These are phyloP conservation scores for Knoxia roxburghii DNA, from an alignment of 257 asterid species.

Conservation along the genomic window DNA sequence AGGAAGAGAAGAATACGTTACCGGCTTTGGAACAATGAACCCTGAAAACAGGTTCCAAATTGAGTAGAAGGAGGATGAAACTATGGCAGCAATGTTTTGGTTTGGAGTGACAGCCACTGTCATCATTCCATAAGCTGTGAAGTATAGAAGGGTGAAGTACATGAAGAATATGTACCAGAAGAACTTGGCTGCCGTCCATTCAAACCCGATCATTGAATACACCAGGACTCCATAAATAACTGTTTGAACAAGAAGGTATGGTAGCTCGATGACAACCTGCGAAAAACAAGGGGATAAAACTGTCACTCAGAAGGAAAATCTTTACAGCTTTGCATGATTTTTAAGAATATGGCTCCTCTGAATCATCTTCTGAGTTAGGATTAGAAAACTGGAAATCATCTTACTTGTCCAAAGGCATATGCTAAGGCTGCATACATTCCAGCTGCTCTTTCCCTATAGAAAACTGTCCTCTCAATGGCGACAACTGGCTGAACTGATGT, in stretches of 20 bases:
- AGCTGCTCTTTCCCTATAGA: slow-evolving; percentile 84
- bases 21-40: slow-evolving; percentile 69
- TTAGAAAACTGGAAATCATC: background rate
- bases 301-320: too few species aligned
- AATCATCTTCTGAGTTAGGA: background rate
- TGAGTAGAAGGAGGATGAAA: slow-evolving; percentile 54
- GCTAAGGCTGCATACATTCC: slow-evolving; percentile 92
- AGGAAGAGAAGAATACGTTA: too few species aligned
- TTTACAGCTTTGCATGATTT: too few species aligned
- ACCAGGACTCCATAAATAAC: slow-evolving; percentile 53
- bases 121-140: slow-evolving; percentile 84
- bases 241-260: slow-evolving; percentile 55
- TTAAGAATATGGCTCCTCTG: too few species aligned
- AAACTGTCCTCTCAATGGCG: slow-evolving; percentile 71
- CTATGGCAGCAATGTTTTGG: slow-evolving; percentile 56
- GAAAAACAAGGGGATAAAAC: background rate
- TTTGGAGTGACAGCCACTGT: slow-evolving; percentile 77
- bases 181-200: slow-evolving; percentile 62
- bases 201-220: slow-evolving; percentile 74
- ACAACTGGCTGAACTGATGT: slow-evolving; percentile 76
- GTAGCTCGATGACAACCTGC: slow-evolving; percentile 69
- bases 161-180: slow-evolving; percentile 71
- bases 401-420: slow-evolving; percentile 80
- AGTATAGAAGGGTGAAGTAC: slow-evolving; percentile 74
- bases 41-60: slow-evolving; percentile 82